Evolutionary conservation across 2,329 filamentous ascomycete genomes (phyloP).

Genomic region (Calycina marina): DNA sequence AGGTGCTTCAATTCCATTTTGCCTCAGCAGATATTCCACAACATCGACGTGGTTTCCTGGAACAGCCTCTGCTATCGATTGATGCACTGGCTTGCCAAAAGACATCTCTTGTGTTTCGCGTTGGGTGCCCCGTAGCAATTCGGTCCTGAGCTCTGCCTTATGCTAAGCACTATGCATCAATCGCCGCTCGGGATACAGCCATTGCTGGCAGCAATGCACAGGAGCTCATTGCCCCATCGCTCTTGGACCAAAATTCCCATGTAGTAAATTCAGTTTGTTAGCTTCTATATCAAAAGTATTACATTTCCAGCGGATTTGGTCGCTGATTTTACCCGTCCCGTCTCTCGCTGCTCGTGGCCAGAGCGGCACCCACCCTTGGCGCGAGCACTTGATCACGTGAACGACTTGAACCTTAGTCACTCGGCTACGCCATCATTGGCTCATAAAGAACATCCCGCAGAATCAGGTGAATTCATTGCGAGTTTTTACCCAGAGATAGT

Average conservation of each 20-base stretch:
- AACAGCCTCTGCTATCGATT: constrained; percentile 3
- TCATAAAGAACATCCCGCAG: no score
- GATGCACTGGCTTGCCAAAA: constrained; percentile 3
- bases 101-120: constrained; percentile 2
- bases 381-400: no score
- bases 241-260: constrained; percentile 2
- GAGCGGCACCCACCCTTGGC: no score
- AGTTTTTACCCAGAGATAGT: no score
- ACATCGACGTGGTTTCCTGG: constrained; percentile 4
- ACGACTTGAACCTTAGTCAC: no score
- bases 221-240: constrained; percentile 4
- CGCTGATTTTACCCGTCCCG: no score
- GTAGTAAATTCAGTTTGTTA: no score
- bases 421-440: no score
- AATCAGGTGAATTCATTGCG: no score
- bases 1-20: constrained; percentile 4
- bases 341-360: no score
- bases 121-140: constrained; percentile 2
- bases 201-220: constrained; percentile 4
- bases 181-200: constrained; percentile 2
- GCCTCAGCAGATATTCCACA: constrained; percentile 3
- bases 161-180: constrained; percentile 4
- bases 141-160: constrained; percentile 4
- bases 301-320: no score
- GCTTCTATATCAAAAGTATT: no score